Evolutionary conservation across 2,329 filamentous ascomycete genomes (phyloP).

Genomic region (Microsporum canis): DNA sequence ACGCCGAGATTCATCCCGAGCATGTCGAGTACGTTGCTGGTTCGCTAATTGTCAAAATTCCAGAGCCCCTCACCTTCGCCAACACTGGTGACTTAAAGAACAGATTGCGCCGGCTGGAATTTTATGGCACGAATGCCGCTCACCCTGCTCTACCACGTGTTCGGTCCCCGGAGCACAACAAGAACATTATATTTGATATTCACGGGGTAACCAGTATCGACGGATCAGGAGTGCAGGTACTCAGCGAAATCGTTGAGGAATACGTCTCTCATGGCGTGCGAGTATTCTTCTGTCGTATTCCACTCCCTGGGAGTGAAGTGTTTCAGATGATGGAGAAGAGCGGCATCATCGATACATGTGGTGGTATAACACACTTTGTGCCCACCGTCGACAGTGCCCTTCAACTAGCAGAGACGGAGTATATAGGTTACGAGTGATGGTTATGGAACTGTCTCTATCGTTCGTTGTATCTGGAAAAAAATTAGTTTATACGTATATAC

Average conservation of each 20-base stretch:
- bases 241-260: constrained; percentile 72
- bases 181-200: constrained; percentile 91
- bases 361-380: constrained; percentile 68
- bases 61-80: constrained; percentile 89
- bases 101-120: constrained; percentile 68
- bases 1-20: constrained; percentile 62
- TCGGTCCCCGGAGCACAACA: constrained; percentile 66
- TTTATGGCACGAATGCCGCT: constrained; percentile 73
- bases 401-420: constrained; percentile 63
- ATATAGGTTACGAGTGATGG: constrained; percentile 22
- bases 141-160: constrained; percentile 81
- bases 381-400: constrained; percentile 74
- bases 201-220: constrained; percentile 95
- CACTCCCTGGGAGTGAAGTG: constrained; percentile 43
- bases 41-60: constrained; percentile 92
- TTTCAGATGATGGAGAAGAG: constrained; percentile 63
- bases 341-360: constrained; percentile 75
- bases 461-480: not conserved
- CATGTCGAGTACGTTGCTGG: constrained; percentile 81
- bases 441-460: not conserved
- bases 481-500: not conserved
- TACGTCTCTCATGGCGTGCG: constrained; percentile 66
- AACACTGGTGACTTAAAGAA: constrained; percentile 90
- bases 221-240: constrained; percentile 81
- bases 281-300: constrained; percentile 45